Base-by-base conservation (phyloP, 2,329 filamentous ascomycete species). In the Cladosporium halotolerans region DNA sequence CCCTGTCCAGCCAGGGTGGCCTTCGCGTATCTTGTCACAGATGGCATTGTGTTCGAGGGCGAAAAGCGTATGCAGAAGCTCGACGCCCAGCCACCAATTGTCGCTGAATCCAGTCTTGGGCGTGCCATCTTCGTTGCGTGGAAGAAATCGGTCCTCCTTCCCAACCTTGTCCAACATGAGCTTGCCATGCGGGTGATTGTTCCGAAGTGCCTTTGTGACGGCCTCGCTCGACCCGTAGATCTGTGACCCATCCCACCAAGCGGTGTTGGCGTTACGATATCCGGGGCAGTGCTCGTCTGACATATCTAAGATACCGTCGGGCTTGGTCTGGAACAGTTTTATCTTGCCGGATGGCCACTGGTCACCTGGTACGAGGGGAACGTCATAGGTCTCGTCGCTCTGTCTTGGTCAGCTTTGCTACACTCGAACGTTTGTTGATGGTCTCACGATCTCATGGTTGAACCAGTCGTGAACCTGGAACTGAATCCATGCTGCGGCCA, bases 401-500 rank as follows among this genome's bases (percentile, higher is more conserved):
- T 55, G 41, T 33, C 11, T 45, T 36, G 16, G 47, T 58, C 44
- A 56, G 54, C 40, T 45, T 39, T 33, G 44, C 31, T 33, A 14
- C 45, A 47, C n/a, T 32, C n/a, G 31, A 13, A 28, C 23, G 4
- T 28, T 28, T 28, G 5, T 28, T 28, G 23, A 28, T 28, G 7
- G 23, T 28, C 32, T 39, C 31, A 50, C 33, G 13, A 43, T 39
- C 31, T 52, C 53, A 4, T 52, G 40, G 7, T 55, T 62, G 49
- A 70, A 68, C 72, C 72, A 75, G 54, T 74, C 72, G 52, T 76
- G 73, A 0, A 70, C 70, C 52, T 76, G 72, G 49, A 76, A 76
- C 57, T 77, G 74, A n/a, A 76, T 76, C 73, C 74, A 77, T 1
- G 74, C 74, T 11, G 74, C 74, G 2, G 74, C 74, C 6, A 77